Conservation (phyloP, 306 rosid species). For the Dalbergia cultrata region DNA sequence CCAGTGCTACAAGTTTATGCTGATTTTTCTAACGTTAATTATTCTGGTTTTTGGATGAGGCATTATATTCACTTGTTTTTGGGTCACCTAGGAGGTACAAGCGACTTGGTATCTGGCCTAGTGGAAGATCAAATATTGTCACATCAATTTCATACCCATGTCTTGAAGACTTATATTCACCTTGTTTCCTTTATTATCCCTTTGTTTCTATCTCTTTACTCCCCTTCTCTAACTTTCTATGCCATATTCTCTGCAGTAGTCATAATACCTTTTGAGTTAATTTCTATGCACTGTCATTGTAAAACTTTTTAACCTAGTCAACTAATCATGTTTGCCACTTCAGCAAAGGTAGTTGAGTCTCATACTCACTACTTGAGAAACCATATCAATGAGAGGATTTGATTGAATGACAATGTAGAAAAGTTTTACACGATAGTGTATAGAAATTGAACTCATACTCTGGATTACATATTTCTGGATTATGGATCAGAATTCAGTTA, state of each 20-base stretch:
- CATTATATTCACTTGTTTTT: no score
- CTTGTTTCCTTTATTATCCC: neutral
- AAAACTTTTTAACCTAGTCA: no score
- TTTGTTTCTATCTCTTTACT: neutral
- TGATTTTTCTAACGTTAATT: neutral
- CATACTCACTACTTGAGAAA: no score
- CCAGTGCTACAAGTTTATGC: neutral
- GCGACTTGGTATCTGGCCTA: no score
- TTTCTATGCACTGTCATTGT: no score
- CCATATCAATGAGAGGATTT: no score
- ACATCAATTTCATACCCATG: neutral
- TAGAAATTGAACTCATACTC: neutral
- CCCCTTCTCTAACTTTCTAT: neutral
- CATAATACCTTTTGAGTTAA: neutral
- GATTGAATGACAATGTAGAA: no score
- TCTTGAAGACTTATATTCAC: neutral
- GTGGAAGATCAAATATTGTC: no score
- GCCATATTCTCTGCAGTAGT: neutral
- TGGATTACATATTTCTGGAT: slow-evolving; percentile 1
- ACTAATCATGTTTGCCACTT: no score
- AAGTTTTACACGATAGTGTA: no score
- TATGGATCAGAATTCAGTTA: slow-evolving; percentile 18
- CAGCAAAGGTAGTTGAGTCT: no score
- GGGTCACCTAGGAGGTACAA: no score
- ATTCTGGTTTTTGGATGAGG: neutral